A percentile compares a stretch with the other conserved stretches of the same genome.
phyloP scores from a whole-genome alignment of 2,329 filamentous ascomycete species.

The Tolypocladium pustulatum region DNA sequence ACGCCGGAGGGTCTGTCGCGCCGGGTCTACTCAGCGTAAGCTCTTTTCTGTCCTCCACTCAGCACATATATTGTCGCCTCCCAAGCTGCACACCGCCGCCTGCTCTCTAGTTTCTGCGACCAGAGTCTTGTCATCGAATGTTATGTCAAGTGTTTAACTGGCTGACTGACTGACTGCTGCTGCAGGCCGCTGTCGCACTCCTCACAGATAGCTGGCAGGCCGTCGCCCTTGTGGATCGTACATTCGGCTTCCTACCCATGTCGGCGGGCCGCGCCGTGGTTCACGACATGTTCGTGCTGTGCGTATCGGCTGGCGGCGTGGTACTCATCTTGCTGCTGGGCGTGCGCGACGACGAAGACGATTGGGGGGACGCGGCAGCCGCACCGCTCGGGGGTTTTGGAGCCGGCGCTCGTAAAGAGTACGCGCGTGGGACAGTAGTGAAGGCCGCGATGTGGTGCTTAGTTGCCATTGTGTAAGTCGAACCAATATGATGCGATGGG shows the following conservation, averaged over 20 bases:
- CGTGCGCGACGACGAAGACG: background rate
- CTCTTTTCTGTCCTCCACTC: background rate
- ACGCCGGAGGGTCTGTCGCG: constrained; percentile 15
- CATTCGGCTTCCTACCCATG: constrained; percentile 14
- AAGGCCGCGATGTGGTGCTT: background rate
- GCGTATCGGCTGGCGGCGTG: constrained; percentile 21
- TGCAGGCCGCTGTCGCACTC: constrained; percentile 15
- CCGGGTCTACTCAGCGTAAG: constrained; percentile 22
- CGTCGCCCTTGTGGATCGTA: constrained; percentile 15
- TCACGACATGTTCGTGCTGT: constrained; percentile 22
- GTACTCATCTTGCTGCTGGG: constrained; percentile 20
- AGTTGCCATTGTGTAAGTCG: background rate
- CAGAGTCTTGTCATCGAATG: no score
- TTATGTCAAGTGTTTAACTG: no score
- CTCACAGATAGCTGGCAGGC: constrained; percentile 28
- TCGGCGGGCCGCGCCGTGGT: constrained; percentile 16
- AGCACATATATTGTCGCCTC: background rate
- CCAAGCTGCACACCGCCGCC: no score
- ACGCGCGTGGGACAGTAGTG: background rate
- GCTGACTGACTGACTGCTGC: background rate
- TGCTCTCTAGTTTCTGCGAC: no score
- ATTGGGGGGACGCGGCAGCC: background rate
- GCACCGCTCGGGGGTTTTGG: background rate
- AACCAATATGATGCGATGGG: background rate
- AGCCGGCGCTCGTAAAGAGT: background rate